Conservation (phyloP, 441 rosid species). For the Adansonia grandidieri region DNA sequence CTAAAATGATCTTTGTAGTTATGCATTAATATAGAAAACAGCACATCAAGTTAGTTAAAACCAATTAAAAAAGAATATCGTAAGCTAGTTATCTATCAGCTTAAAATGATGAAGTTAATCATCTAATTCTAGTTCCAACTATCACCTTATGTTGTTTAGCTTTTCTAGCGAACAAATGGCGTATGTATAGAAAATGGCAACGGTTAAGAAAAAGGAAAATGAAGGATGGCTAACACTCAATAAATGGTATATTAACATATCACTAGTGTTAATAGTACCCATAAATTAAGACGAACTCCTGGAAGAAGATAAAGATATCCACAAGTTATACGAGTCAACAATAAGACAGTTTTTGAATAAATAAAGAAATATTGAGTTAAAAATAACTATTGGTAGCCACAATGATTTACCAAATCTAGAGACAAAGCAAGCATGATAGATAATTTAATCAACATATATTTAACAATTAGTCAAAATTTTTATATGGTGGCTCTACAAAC, state of each 20-base stretch:
- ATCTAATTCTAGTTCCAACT: not conserved
- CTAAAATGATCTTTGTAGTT: constrained; percentile 79
- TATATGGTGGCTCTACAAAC: not conserved
- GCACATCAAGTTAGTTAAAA: constrained; percentile 7
- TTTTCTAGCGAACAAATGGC: not conserved
- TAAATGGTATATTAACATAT: too few relatives aligned
- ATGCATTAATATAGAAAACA: constrained; percentile 15
- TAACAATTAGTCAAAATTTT: not conserved
- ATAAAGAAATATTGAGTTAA: not conserved
- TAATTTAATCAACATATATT: not conserved
- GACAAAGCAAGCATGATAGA: not conserved
- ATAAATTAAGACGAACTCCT: not conserved
- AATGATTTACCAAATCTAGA: too few relatives aligned
- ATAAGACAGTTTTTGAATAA: not conserved
- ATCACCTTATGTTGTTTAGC: not conserved
- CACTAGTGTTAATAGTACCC: not conserved
- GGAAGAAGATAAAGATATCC: not conserved
- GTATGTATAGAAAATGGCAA: not conserved
- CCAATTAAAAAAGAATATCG: not conserved
- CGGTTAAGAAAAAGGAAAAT: not conserved
- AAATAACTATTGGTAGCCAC: too few relatives aligned
- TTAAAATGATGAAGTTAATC: not conserved
- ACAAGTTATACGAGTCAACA: not conserved
- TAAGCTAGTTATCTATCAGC: too few relatives aligned
- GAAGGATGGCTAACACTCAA: not conserved